These are phyloP conservation scores for Yamadazyma sp. DNA, from an alignment of 1,139 yeast species.

Conservation along the genomic window DNA sequence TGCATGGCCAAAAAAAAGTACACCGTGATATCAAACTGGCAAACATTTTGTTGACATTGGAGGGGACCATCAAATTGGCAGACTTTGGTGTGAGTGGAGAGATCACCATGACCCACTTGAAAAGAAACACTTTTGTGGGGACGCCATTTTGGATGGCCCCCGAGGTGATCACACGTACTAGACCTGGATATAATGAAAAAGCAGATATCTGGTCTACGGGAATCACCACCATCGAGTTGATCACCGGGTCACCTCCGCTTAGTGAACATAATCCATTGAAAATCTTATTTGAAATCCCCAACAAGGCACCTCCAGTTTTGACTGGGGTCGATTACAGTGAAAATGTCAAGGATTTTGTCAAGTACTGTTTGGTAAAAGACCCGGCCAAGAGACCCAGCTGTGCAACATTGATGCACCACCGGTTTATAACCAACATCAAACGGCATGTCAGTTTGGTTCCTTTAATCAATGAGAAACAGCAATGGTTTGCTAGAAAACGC, in stretches of 20 bases:
- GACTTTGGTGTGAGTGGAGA: slow-evolving; percentile 91
- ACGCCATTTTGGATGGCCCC: slow-evolving; percentile 97
- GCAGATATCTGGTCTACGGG: slow-evolving; percentile 92
- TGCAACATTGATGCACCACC: slow-evolving; percentile 41
- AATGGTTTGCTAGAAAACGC: slow-evolving; percentile 21
- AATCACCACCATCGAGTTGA: slow-evolving; percentile 73
- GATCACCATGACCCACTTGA: slow-evolving; percentile 57
- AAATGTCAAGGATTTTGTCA: slow-evolving; percentile 59
- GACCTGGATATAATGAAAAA: slow-evolving; percentile 67
- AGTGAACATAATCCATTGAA: slow-evolving; percentile 72
- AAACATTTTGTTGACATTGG: slow-evolving; percentile 64
- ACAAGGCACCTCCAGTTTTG: slow-evolving; percentile 64
- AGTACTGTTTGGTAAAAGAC: slow-evolving; percentile 57
- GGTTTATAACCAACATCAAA: slow-evolving; percentile 34
- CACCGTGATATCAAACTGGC: slow-evolving; percentile 88
- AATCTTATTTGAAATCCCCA: slow-evolving; percentile 71
- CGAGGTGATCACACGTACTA: slow-evolving; percentile 58
- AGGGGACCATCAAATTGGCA: slow-evolving; percentile 68
- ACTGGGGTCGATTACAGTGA: slow-evolving; percentile 44
- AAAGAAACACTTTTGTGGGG: slow-evolving; percentile 77
- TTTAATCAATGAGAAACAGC: slow-evolving; percentile 17
- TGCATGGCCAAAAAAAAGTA: slow-evolving; percentile 72
- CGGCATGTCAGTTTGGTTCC: slow-evolving; percentile 12
- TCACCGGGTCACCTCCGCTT: slow-evolving; percentile 73
- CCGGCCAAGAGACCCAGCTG: slow-evolving; percentile 56